These are phyloP conservation scores for Aspergillus mulundensis DNA, from an alignment of 495 filamentous ascomycete genomes.

Conservation along the genomic window DNA sequence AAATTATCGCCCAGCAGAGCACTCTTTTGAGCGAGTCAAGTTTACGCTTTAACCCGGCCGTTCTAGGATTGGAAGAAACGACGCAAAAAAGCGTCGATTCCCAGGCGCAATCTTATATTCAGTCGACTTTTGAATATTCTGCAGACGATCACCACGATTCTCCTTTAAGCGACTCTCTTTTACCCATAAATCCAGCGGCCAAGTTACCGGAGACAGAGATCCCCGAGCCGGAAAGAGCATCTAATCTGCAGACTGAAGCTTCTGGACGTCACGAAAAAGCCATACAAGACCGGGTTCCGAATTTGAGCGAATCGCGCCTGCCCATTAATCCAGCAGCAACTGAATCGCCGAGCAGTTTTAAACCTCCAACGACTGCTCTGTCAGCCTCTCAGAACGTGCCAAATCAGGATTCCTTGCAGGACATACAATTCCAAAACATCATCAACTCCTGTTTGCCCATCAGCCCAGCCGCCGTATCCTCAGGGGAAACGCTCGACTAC, in stretches of 20 bases:
- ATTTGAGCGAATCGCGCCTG: not conserved
- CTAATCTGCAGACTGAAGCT: not conserved
- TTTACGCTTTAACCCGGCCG: conserved; percentile 20
- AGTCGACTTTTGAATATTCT: not conserved
- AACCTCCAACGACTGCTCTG: not conserved
- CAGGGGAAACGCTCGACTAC: not conserved
- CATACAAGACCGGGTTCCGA: not conserved
- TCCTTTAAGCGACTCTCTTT: not conserved
- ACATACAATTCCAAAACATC: not conserved
- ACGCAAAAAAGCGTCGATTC: not conserved
- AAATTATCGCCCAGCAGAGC: not conserved
- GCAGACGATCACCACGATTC: not conserved
- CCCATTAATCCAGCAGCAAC: not conserved
- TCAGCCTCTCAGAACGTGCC: not conserved
- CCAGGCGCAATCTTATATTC: not conserved
- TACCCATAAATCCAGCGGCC: not conserved
- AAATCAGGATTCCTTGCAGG: not conserved
- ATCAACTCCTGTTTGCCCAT: not conserved
- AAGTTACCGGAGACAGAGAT: not conserved
- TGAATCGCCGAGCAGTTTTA: not conserved
- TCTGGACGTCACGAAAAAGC: not conserved
- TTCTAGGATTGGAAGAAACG: not conserved
- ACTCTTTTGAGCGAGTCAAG: not conserved
- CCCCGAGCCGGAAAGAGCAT: not conserved
- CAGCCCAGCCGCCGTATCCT: not conserved